Evolutionary conservation across 78 protist genomes (phyloP).

Genomic region (slime mould (Dictyostelium discoideum)): dicty_2.7 NC_007088.5:5554001-5554500

Average conservation of each 20-base stretch:
- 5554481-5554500: background rate
- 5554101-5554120: background rate
- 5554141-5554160: constrained; percentile 38
- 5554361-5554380: background rate
- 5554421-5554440: background rate
- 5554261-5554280: constrained; percentile 23
- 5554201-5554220: constrained; percentile 19
- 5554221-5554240: constrained; percentile 23
- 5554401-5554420: background rate
- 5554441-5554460: background rate
- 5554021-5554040: background rate
- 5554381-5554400: background rate
- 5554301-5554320: background rate
- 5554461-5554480: background rate
- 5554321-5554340: background rate
- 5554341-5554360: background rate
- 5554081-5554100: constrained; percentile 45
- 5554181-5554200: constrained; percentile 15
- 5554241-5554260: background rate
- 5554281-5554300: constrained; percentile 19
- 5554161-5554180: constrained; percentile 11
- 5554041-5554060: background rate
- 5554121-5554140: constrained; percentile 17
- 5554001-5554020: no score
- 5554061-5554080: background rate